Conservation (phyloP, 1,284 basidiomycete genomes). For the Wolfiporia cocos region DNA sequence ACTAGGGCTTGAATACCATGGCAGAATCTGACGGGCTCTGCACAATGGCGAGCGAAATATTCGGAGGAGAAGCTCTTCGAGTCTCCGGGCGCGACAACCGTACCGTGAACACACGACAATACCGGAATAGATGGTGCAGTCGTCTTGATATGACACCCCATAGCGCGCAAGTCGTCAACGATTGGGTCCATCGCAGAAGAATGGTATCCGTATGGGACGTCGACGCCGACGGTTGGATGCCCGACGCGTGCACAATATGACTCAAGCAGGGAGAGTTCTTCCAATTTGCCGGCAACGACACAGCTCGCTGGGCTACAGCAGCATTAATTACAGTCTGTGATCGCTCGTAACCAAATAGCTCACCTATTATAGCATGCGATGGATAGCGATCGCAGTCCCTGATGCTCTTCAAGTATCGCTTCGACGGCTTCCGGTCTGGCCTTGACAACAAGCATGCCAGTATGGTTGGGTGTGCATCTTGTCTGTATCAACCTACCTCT, state of each 20-base stretch:
- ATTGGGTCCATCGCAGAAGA: conserved; percentile 54
- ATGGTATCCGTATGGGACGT: conserved; percentile 60
- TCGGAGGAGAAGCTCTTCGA: conserved; percentile 36
- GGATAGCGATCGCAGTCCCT: conserved; percentile 31
- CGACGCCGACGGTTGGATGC: conserved; percentile 36
- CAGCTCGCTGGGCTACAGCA: conserved; percentile 38
- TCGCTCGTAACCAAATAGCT: neutral
- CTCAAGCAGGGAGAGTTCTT: conserved; percentile 42
- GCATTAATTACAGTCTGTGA: neutral
- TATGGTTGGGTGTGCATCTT: conserved; percentile 36
- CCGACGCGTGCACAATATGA: conserved; percentile 34
- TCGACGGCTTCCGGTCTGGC: conserved; percentile 30
- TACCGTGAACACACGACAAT: conserved; percentile 52
- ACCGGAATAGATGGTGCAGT: conserved; percentile 47
- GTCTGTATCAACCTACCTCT: conserved; percentile 48
- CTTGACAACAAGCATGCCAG: conserved; percentile 57
- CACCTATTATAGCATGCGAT: conserved; percentile 56
- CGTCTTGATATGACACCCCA: conserved; percentile 33
- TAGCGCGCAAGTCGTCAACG: conserved; percentile 36
- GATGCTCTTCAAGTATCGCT: conserved; percentile 28
- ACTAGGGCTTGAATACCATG: conserved; percentile 38
- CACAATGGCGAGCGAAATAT: conserved; percentile 57
- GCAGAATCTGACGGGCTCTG: conserved; percentile 53
- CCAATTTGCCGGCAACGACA: conserved; percentile 49
- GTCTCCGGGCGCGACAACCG: conserved; percentile 47